These are phyloP conservation scores for Sicyos edulis DNA, from an alignment of 306 rosid species.

Conservation along the genomic window DNA sequence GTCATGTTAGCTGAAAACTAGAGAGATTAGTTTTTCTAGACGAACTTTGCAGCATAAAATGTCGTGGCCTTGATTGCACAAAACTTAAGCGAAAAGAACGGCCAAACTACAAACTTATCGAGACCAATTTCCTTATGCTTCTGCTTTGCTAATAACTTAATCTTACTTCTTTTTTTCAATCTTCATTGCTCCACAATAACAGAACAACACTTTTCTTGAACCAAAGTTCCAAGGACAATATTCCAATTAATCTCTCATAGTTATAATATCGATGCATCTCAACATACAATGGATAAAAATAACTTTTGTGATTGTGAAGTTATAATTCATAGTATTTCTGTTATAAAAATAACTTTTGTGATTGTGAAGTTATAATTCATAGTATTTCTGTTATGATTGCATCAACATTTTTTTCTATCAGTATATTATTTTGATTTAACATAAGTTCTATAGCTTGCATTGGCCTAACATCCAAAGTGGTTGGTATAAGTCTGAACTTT, in stretches of 20 bases:
- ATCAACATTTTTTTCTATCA: background rate
- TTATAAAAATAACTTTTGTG: background rate
- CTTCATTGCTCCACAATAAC: background rate
- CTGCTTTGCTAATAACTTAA: background rate
- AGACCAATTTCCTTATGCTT: background rate
- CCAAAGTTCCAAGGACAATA: background rate
- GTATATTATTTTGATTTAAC: background rate
- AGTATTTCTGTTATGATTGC: background rate
- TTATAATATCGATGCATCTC: background rate
- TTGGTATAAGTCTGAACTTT: too few species aligned
- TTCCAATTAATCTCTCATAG: background rate
- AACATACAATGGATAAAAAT: background rate
- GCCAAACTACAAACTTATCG: background rate
- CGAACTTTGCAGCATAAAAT: background rate
- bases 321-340: background rate
- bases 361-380: background rate
- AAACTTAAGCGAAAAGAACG: background rate
- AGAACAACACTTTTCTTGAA: background rate
- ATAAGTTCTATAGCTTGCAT: background rate
- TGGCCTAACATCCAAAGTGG: background rate
- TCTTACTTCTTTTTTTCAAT: too few species aligned
- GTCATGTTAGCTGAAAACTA: background rate
- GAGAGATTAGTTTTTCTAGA: background rate
- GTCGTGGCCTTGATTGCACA: constrained; percentile 2
- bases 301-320: background rate